Evolutionary conservation across 176 grass and related monocot species (phyloP).

Genomic region (Secale cereale): DNA sequence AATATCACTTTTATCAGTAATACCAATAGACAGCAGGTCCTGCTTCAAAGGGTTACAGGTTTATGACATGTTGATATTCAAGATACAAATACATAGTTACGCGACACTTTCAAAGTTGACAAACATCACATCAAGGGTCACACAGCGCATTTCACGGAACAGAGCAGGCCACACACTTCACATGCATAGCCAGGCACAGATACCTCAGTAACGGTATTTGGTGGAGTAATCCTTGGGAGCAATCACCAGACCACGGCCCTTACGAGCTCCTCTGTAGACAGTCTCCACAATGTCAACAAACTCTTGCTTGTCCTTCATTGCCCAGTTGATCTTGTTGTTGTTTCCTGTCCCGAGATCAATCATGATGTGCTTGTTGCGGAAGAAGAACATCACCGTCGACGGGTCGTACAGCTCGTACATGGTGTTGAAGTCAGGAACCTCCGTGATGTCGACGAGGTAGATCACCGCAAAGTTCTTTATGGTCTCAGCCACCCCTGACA

Average conservation of each 20-base stretch:
- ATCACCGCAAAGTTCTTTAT: constrained; percentile 94
- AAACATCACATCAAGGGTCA: neutral
- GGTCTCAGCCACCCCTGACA: constrained; percentile 68
- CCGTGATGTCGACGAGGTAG: constrained; percentile 77
- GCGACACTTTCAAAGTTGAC: neutral
- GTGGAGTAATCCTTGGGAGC: constrained; percentile 91
- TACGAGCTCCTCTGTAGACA: constrained; percentile 82
- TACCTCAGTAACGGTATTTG: constrained; percentile 75
- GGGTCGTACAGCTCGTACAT: constrained; percentile 96
- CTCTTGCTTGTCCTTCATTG: constrained; percentile 93
- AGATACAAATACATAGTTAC: neutral
- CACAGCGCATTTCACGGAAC: neutral
- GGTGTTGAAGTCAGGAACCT: constrained; percentile 87
- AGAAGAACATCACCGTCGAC: constrained; percentile 94
- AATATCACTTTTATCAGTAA: neutral
- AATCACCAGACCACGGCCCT: constrained; percentile 79
- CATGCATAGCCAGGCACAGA: neutral
- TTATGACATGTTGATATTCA: neutral
- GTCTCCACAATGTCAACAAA: constrained; percentile 94
- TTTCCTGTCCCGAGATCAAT: constrained; percentile 96
- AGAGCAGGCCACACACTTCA: neutral
- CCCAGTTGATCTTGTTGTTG: constrained; percentile 98
- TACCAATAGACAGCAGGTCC: neutral
- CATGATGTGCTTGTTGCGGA: constrained; percentile 98
- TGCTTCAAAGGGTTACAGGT: neutral